Conservation (phyloP, 164 flowering plant species). For the Litsea cubeba region DNA sequence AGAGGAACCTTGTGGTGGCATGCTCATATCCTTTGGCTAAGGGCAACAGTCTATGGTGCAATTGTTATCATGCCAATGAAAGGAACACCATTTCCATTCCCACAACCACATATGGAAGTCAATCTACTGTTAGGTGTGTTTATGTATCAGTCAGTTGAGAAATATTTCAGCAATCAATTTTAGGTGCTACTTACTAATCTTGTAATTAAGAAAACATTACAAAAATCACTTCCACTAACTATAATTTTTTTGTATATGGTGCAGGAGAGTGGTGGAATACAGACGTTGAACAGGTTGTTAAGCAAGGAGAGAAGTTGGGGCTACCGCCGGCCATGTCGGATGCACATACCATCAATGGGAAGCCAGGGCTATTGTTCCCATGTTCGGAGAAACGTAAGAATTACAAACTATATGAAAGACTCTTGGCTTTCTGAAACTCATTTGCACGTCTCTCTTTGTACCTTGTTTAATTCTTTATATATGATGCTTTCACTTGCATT, state of each 20-base stretch:
- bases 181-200: neutral
- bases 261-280: slow-evolving; percentile 70
- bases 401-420: neutral
- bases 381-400: slow-evolving; percentile 56
- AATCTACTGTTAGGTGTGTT: slow-evolving; percentile 33
- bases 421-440: neutral
- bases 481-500: neutral
- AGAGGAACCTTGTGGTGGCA: slow-evolving; percentile 74
- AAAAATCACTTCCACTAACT: no score
- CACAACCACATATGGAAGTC: slow-evolving; percentile 40
- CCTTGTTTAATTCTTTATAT: no score
- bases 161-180: neutral
- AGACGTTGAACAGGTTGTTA: slow-evolving; percentile 41
- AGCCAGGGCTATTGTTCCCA: slow-evolving; percentile 62
- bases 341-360: slow-evolving; percentile 66
- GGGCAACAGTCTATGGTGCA: slow-evolving; percentile 68
- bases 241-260: neutral
- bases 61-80: slow-evolving; percentile 49
- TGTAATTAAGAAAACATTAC: neutral
- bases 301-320: slow-evolving; percentile 42
- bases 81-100: slow-evolving; percentile 49
- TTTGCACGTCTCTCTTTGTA: neutral
- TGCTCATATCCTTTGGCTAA: slow-evolving; percentile 62
- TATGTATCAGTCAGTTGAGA: neutral
- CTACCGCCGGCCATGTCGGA: slow-evolving; percentile 56